Base-by-base conservation (phyloP, 768 basidiomycete species). In the Lentinus tigrinus region DNA sequence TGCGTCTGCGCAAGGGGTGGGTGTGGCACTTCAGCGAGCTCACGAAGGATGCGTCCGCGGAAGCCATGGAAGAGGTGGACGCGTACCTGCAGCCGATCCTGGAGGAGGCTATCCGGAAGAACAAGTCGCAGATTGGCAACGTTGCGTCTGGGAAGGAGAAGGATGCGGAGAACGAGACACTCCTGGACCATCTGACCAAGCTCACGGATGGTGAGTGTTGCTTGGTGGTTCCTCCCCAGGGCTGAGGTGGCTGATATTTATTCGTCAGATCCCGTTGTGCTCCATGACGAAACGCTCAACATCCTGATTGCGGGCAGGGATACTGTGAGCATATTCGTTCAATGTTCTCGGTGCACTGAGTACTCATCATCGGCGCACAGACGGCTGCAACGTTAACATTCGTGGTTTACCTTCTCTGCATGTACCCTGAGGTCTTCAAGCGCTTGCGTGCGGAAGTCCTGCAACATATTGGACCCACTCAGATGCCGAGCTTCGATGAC, bases 1-100 rank as follows among this genome's bases (percentile, higher is more conserved):
- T 21, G 19, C 76, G 78, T 47, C 47, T 55, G 26, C 61, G 62
- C 23, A 28, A 69, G 2, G 75, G 76, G n/a, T 61, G 57, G n/a
- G 49, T 63, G 4, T 81, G 79, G 79, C 78, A 77, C 34, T 65
- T 78, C 38, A 50, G 56, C 16, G 79, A 81, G 64, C 46, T 81
- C 21, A 64, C 67, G 36, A 56, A 44, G 17, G 75, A 78, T 57
- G 64, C 55, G 34, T 69, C 70, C 10, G 65, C 47, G 37, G 60
- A 67, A 21, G 67, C 69, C 17, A 79, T 79, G 74, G 60, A 69
- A 27, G 68, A 75, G 1, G 75, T 81, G 10, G 61, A 78, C 49
- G 63, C 61, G 19, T 74, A 73, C 52, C 60, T 79, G n/a, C 67
- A 75, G 16, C 77, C 77, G 1, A 77, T 79, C 46, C 52, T 79